Conservation (phyloP, 768 basidiomycete species). For the Leccinum aurantiacum region DNA sequence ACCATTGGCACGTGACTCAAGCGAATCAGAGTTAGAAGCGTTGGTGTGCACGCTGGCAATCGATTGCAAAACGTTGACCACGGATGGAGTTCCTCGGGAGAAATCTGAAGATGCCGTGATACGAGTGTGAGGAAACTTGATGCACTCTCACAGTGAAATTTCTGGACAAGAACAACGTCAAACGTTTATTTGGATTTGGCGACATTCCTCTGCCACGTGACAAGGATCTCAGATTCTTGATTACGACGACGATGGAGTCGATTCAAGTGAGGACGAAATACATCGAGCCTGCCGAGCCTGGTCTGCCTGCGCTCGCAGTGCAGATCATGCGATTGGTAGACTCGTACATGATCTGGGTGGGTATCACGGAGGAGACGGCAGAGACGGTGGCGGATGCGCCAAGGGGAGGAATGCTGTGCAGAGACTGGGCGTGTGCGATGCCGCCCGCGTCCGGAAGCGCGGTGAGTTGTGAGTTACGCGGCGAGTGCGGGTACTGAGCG, state of each 20-base stretch:
- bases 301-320: slow-evolving; percentile 58
- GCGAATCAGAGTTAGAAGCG: not conserved
- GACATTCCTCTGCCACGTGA: slow-evolving; percentile 21
- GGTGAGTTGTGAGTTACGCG: slow-evolving; percentile 20
- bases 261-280: slow-evolving; percentile 51
- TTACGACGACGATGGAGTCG: slow-evolving; percentile 10
- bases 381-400: slow-evolving; percentile 51
- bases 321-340: slow-evolving; percentile 66
- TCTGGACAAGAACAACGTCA: no score
- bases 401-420: slow-evolving; percentile 55
- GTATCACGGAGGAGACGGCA: slow-evolving; percentile 49
- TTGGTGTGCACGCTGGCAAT: not conserved
- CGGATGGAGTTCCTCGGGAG: not conserved
- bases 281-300: slow-evolving; percentile 48
- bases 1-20: not conserved
- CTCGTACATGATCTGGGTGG: slow-evolving; percentile 84
- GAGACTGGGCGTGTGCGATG: slow-evolving; percentile 86
- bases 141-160: not conserved
- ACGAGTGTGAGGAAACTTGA: not conserved
- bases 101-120: not conserved
- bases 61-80: not conserved
- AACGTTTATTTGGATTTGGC: no score
- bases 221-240: not conserved
- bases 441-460: slow-evolving; percentile 39
- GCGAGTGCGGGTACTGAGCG: slow-evolving; percentile 3